Evolutionary conservation across 768 basidiomycete genomes (phyloP).

Genomic region (Leccinum imitatum): DNA sequence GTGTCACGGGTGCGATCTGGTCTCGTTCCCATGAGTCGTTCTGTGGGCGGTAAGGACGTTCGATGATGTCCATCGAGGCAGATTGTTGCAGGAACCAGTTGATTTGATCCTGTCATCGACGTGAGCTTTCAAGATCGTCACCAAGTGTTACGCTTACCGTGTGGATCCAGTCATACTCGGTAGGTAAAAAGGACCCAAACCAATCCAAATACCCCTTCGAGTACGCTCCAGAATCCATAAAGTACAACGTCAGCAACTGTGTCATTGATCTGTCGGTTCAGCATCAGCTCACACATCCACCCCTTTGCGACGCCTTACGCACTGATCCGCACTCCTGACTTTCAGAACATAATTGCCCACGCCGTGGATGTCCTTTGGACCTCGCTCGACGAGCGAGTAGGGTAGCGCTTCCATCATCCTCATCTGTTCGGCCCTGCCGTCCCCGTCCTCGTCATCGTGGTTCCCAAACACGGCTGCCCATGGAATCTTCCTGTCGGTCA

Average conservation of each 20-base stretch:
- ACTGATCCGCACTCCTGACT: conserved; percentile 82
- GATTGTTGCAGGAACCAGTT: conserved; percentile 90
- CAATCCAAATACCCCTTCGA: conserved; percentile 57
- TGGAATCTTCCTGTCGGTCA: conserved; percentile 72
- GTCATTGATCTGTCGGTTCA: conserved; percentile 65
- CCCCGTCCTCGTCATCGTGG: conserved; percentile 80
- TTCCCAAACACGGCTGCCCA: conserved; percentile 96
- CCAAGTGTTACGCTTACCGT: conserved; percentile 41
- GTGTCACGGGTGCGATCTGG: conserved; percentile 54
- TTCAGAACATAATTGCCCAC: conserved; percentile 91
- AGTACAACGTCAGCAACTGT: conserved; percentile 87
- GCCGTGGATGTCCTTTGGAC: conserved; percentile 84
- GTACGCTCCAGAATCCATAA: conserved; percentile 87
- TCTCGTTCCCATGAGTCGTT: conserved; percentile 64
- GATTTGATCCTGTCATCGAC: conserved; percentile 56
- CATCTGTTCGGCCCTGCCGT: conserved; percentile 62
- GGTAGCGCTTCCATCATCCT: conserved; percentile 75
- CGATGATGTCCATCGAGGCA: conserved; percentile 67
- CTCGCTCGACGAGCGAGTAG: conserved; percentile 77
- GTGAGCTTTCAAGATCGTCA: neutral
- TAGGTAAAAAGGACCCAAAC: conserved; percentile 58
- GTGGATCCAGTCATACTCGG: conserved; percentile 86
- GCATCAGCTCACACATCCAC: conserved; percentile 8
- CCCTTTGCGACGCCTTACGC: conserved; percentile 32
- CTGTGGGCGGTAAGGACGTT: conserved; percentile 85